Percentiles rank a stretch among this genome's conserved stretches.
These are phyloP conservation scores for Chaetomium globosum DNA, from an alignment of 2,329 filamentous ascomycete genomes.

Conservation along the genomic window DNA sequence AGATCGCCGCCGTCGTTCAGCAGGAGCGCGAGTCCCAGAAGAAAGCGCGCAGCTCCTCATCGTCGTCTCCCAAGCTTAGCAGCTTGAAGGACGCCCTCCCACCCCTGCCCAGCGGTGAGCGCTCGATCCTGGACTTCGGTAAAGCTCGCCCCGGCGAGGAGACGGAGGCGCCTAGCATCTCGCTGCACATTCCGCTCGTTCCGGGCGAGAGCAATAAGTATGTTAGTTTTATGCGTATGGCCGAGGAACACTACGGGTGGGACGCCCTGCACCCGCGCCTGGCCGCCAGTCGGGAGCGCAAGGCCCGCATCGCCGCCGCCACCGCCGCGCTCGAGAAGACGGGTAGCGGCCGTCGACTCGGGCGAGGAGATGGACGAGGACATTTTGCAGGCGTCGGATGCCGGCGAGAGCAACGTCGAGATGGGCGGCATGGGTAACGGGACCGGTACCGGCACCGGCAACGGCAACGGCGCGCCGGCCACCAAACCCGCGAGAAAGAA, in stretches of 20 bases:
- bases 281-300: slow-evolving; percentile 83
- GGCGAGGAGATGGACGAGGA: slow-evolving; percentile 85
- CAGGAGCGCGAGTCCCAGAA: slow-evolving; percentile 48
- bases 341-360: slow-evolving; percentile 67
- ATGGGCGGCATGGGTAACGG: slow-evolving; percentile 68
- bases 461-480: slow-evolving; percentile 45
- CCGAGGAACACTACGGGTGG: slow-evolving; percentile 92
- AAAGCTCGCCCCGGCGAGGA: slow-evolving; percentile 63
- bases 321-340: slow-evolving; percentile 81
- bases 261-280: slow-evolving; percentile 89
- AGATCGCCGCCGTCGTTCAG: slow-evolving; percentile 49
- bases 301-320: slow-evolving; percentile 84
- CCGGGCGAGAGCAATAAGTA: slow-evolving; percentile 80
- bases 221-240: slow-evolving; percentile 91
- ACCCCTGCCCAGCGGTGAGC: slow-evolving; percentile 43
- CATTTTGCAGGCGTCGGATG: slow-evolving; percentile 58
- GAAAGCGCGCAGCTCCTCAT: slow-evolving; percentile 46
- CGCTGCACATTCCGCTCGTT: slow-evolving; percentile 78
- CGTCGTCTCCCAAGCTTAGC: slow-evolving; percentile 55
- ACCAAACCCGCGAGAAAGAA: slow-evolving; percentile 72
- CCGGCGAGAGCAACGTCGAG: slow-evolving; percentile 84
- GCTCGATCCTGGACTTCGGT: slow-evolving; percentile 65
- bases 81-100: slow-evolving; percentile 52
- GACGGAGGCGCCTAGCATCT: slow-evolving; percentile 70
- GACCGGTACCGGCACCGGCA: slow-evolving; percentile 30